Percentiles rank a stretch among this genome's conserved stretches.
Evolutionary conservation across 1,284 basidiomycete species (phyloP).

Genomic region (Fomitopsis pinicola): DNA sequence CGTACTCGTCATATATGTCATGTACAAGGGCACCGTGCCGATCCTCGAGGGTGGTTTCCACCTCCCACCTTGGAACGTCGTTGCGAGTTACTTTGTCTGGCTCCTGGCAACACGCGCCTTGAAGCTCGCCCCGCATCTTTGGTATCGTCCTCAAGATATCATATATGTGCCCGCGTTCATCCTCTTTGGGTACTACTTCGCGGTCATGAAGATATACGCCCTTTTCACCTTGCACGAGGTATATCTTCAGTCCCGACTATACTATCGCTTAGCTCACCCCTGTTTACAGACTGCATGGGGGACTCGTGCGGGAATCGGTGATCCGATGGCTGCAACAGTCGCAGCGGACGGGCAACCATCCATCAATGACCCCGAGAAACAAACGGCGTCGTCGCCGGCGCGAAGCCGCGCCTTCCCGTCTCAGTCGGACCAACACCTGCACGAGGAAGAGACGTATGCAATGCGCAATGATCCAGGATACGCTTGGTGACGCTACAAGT

Average conservation of each 20-base stretch:
- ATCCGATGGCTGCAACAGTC: conserved; percentile 67
- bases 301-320: conserved; percentile 85
- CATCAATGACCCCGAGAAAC: not conserved
- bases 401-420: not conserved
- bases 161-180: conserved; percentile 92
- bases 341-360: conserved; percentile 39
- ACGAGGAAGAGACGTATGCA: not conserved
- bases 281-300: conserved; percentile 77
- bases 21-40: conserved; percentile 74
- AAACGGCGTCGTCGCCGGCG: not conserved
- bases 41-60: conserved; percentile 78
- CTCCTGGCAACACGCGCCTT: conserved; percentile 78
- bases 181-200: conserved; percentile 76
- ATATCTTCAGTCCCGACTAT: conserved; percentile 2
- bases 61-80: conserved; percentile 85
- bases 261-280: not conserved
- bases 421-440: not conserved
- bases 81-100: conserved; percentile 76
- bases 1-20: conserved; percentile 67
- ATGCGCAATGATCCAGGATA: not conserved
- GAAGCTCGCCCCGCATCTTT: conserved; percentile 87
- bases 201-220: conserved; percentile 31
- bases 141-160: conserved; percentile 80
- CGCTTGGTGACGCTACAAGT: not conserved
- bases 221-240: conserved; percentile 31